Evolutionary conservation across 1,284 basidiomycete genomes (phyloP).

Genomic region (Fomitopsis schrenkii): DNA sequence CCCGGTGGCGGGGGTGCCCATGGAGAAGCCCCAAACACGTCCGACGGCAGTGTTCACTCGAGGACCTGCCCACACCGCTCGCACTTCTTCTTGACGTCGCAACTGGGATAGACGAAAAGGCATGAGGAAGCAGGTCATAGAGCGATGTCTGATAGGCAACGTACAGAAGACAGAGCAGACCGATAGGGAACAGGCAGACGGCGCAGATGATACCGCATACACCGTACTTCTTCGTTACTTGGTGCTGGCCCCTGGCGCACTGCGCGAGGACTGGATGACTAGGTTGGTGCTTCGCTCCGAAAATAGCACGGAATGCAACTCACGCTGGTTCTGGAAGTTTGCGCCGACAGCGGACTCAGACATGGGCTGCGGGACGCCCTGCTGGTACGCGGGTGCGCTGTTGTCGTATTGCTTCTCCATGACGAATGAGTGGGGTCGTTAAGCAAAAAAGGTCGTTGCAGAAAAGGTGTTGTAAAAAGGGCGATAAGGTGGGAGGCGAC

Average conservation of each 20-base stretch:
- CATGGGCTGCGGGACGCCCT: not conserved
- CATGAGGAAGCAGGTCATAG: not conserved
- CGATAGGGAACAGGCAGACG: slow-evolving; percentile 20
- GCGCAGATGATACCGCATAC: slow-evolving; percentile 19
- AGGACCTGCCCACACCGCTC: slow-evolving; percentile 5
- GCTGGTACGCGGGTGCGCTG: not conserved
- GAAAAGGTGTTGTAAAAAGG: not conserved
- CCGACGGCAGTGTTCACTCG: not conserved
- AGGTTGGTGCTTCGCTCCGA: no score
- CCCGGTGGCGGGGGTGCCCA: not conserved
- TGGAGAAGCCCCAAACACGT: not conserved
- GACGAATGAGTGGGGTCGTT: not conserved
- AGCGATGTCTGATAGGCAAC: not conserved
- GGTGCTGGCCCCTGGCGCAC: slow-evolving; percentile 21
- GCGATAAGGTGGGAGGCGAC: not conserved
- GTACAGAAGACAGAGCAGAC: slow-evolving; percentile 21
- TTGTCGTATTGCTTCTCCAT: not conserved
- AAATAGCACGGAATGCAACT: not conserved
- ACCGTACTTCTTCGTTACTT: slow-evolving; percentile 18
- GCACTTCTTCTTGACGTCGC: slow-evolving; percentile 6
- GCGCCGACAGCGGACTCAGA: not conserved
- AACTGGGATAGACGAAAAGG: not conserved
- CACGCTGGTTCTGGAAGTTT: slow-evolving; percentile 3
- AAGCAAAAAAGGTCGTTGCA: not conserved
- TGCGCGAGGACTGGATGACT: not conserved